Conservation (phyloP, 805 yeast genomes). For the Yarrowia divulgata region DNA sequence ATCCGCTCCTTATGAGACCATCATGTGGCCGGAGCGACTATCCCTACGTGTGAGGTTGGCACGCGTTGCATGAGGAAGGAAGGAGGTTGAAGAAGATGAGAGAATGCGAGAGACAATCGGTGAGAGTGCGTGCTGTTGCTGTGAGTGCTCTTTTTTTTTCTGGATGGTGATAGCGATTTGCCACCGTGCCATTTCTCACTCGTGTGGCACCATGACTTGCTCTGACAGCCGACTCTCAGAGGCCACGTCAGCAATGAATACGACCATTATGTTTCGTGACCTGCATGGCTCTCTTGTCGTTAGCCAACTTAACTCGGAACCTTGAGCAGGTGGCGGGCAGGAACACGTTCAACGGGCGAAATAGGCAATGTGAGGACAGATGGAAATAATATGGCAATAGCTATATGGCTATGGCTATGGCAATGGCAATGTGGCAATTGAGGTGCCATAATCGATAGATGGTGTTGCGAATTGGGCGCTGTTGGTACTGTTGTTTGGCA, state of each 20-base stretch:
- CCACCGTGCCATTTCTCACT: not conserved
- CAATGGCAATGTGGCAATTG: no score
- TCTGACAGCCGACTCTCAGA: no score
- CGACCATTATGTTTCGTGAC: constrained; percentile 28
- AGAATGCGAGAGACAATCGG: no score
- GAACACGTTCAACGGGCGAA: not conserved
- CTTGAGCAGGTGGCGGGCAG: constrained; percentile 21
- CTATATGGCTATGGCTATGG: no score
- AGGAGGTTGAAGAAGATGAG: not conserved
- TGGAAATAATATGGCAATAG: no score
- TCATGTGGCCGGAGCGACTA: not conserved
- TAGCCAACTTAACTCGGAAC: constrained; percentile 18
- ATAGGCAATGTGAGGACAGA: no score
- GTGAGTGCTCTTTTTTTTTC: no score
- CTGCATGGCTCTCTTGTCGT: constrained; percentile 19
- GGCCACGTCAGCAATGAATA: constrained; percentile 21
- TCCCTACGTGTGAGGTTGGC: not conserved
- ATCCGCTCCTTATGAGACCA: not conserved
- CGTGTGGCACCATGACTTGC: not conserved
- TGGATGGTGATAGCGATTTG: not conserved
- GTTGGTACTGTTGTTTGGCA: no score
- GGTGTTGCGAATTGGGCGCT: no score
- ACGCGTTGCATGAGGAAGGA: constrained; percentile 18
- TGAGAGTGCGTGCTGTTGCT: no score
- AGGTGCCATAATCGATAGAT: no score